phyloP scores from a whole-genome alignment of 75 land plant genomes.

The Sequoia sempervirens region DNA sequence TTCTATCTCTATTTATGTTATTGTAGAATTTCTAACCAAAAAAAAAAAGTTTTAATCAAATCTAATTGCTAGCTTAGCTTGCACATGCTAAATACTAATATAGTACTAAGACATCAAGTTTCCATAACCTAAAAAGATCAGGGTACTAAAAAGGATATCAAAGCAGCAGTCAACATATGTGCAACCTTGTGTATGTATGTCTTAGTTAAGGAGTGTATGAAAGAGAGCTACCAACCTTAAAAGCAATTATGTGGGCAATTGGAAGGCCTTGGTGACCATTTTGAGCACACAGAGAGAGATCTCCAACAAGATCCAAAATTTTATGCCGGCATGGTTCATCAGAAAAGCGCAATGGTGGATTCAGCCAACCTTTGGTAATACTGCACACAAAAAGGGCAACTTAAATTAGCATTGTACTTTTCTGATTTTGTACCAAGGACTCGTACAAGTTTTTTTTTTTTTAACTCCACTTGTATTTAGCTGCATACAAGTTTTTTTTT shows the following conservation, averaged over 20 bases:
- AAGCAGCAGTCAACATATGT: background rate
- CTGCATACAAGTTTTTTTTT: too few species aligned
- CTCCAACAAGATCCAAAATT: slow-evolving; percentile 88
- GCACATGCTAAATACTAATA: background rate
- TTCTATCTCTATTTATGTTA: background rate
- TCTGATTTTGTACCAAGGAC: background rate
- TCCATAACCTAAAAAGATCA: background rate
- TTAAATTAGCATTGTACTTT: background rate
- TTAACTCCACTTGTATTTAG: background rate
- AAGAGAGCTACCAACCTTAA: slow-evolving; percentile 46
- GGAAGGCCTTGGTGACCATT: slow-evolving; percentile 82
- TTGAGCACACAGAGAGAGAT: slow-evolving; percentile 79
- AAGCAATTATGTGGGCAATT: slow-evolving; percentile 71
- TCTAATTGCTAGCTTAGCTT: background rate
- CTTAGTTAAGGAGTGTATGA: background rate
- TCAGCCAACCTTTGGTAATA: slow-evolving; percentile 76
- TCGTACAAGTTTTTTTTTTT: too few species aligned
- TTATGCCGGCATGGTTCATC: slow-evolving; percentile 98
- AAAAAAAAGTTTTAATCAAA: background rate
- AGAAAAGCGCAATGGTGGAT: slow-evolving; percentile 82
- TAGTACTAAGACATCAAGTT: background rate
- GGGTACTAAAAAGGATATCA: background rate
- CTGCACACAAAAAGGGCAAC: slow-evolving; percentile 33
- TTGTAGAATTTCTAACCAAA: background rate
- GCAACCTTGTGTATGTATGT: background rate